A percentile compares a stretch with the other conserved stretches of the same genome.
Conservation (phyloP, 116 monocot species). For the Cymodocea nodosa region DNA sequence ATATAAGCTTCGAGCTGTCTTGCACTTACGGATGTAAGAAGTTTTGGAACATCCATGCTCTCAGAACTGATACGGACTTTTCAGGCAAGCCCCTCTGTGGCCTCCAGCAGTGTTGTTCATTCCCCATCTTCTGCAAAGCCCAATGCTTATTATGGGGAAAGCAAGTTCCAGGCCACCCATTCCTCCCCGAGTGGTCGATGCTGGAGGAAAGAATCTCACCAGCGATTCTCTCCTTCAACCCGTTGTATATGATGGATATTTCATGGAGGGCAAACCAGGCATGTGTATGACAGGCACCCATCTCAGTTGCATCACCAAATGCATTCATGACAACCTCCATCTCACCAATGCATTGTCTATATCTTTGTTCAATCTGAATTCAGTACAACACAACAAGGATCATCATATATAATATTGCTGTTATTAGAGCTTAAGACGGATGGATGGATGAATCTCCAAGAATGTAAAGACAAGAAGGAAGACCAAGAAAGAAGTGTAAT, state of each 20-base stretch:
- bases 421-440: too few relatives aligned
- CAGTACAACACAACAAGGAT: neutral
- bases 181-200: slow-evolving; percentile 23
- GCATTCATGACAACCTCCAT: slow-evolving; percentile 33
- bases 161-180: slow-evolving; percentile 39
- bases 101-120: slow-evolving; percentile 66
- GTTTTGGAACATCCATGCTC: slow-evolving; percentile 92
- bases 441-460: too few relatives aligned
- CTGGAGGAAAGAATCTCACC: slow-evolving; percentile 22
- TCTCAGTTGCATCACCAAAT: slow-evolving; percentile 23
- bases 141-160: slow-evolving; percentile 79
- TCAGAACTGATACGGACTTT: slow-evolving; percentile 75
- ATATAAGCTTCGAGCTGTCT: too few relatives aligned
- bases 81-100: slow-evolving; percentile 90
- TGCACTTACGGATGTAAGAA: slow-evolving; percentile 86
- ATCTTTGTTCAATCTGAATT: slow-evolving; percentile 24
- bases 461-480: neutral
- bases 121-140: slow-evolving; percentile 62
- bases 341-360: slow-evolving; percentile 36
- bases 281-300: slow-evolving; percentile 10
- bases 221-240: slow-evolving; percentile 51
- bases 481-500: neutral
- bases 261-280: slow-evolving; percentile 34
- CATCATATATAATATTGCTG: too few relatives aligned
- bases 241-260: slow-evolving; percentile 29